A percentile compares a stretch with the other conserved stretches of the same genome.
Conservation (phyloP, 176 grass and related monocot genomes). For the Raddia guianensis region DNA sequence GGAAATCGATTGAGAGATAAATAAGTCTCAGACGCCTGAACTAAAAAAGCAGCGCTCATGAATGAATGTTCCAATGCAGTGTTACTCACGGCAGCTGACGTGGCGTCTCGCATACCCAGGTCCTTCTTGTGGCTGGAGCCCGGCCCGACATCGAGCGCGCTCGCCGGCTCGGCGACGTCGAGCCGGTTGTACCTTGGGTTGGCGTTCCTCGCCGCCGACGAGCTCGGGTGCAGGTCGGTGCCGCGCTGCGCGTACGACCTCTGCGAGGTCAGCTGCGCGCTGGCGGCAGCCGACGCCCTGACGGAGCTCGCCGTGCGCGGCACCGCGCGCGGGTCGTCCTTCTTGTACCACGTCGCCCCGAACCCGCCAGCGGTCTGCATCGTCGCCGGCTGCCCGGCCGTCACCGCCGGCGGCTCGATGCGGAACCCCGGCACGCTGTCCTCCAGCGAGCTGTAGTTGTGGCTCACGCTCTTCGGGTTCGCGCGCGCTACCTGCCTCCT, state of each 20-base stretch:
- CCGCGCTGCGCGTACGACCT: conserved; percentile 48
- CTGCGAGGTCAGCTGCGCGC: conserved; percentile 37
- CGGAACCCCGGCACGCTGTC: conserved; percentile 68
- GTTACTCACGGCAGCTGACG: conserved; percentile 45
- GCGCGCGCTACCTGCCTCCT: conserved; percentile 45
- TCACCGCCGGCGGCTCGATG: conserved; percentile 48
- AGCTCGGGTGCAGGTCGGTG: conserved; percentile 68
- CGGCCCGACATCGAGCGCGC: conserved; percentile 43
- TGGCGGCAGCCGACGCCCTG: conserved; percentile 51
- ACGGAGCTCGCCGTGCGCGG: conserved; percentile 61
- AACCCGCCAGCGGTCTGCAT: conserved; percentile 64
- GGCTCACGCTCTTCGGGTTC: conserved; percentile 50
- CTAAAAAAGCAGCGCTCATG: too few relatives aligned
- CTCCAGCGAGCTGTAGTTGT: conserved; percentile 62
- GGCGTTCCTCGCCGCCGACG: conserved; percentile 47
- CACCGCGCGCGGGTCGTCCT: conserved; percentile 36
- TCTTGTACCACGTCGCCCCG: conserved; percentile 70
- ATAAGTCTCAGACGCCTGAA: too few relatives aligned
- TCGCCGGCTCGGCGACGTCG: conserved; percentile 58
- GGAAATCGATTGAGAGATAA: too few relatives aligned
- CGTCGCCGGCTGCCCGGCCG: conserved; percentile 18
- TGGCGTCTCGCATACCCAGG: conserved; percentile 40
- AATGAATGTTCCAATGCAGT: too few relatives aligned
- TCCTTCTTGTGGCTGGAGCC: conserved; percentile 56
- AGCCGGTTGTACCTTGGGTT: conserved; percentile 55